phyloP scores from a whole-genome alignment of 306 rosid species.

The Trifolium fragiferum region DNA sequence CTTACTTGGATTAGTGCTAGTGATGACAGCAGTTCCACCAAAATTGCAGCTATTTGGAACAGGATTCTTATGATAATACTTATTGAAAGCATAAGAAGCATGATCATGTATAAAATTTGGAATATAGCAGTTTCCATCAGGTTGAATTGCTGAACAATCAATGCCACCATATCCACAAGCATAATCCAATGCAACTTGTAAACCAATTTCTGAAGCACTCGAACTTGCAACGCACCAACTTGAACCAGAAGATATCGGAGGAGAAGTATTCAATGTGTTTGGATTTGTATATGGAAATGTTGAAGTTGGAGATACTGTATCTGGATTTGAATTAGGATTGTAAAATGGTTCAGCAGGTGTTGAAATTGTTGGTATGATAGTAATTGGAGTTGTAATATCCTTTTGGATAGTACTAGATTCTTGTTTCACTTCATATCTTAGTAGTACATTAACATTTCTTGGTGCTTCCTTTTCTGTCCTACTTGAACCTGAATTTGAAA shows the following conservation, averaged over 20 bases:
- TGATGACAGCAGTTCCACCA: constrained; percentile 79
- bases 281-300: constrained; percentile 56
- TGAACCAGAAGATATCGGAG: constrained; percentile 51
- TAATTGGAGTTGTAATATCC: constrained; percentile 83
- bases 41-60: constrained; percentile 85
- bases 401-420: constrained; percentile 47
- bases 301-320: constrained; percentile 59
- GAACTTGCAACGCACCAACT: constrained; percentile 89
- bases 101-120: constrained; percentile 64
- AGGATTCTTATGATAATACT: constrained; percentile 73
- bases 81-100: constrained; percentile 84
- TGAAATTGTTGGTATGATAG: constrained; percentile 67
- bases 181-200: constrained; percentile 89
- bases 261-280: constrained; percentile 45
- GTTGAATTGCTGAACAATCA: constrained; percentile 76
- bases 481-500: constrained; percentile 60
- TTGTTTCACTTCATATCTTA: constrained; percentile 43
- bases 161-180: constrained; percentile 80
- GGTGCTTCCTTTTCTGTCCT: constrained; percentile 49
- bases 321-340: constrained; percentile 72
- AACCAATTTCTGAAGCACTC: constrained; percentile 53
- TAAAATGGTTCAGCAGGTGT: constrained; percentile 51
- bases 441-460: constrained; percentile 46
- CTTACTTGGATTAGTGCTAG: constrained; percentile 86
- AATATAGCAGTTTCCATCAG: constrained; percentile 69